phyloP scores from a whole-genome alignment of 768 basidiomycete species.

The Tricholoma bakamatsutake region DNA sequence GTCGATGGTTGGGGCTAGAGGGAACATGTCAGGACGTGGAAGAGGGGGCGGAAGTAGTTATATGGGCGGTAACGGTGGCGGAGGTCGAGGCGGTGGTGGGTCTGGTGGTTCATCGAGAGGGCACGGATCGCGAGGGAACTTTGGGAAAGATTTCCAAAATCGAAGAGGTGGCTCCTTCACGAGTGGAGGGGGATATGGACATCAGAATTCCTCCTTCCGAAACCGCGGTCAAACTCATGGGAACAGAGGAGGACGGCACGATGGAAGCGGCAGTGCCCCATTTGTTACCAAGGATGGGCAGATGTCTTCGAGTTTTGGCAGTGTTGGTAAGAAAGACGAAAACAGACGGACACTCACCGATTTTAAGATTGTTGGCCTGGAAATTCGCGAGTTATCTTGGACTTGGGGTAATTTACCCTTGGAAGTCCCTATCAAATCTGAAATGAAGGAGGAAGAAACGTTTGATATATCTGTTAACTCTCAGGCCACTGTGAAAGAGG shows the following conservation, averaged over 20 bases:
- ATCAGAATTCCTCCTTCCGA: constrained; percentile 44
- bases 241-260: constrained; percentile 35
- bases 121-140: constrained; percentile 62
- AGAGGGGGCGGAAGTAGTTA: constrained; percentile 33
- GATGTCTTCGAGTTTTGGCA: constrained; percentile 36
- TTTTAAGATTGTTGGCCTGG: constrained; percentile 93
- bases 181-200: constrained; percentile 35
- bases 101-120: constrained; percentile 50
- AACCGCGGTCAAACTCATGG: constrained; percentile 58
- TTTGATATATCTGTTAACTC: constrained; percentile 22
- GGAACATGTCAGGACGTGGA: constrained; percentile 44
- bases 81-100: constrained; percentile 37
- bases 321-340: constrained; percentile 76
- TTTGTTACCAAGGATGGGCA: constrained; percentile 47
- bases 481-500: constrained; percentile 26
- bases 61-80: constrained; percentile 27
- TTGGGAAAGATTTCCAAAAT: constrained; percentile 58
- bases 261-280: constrained; percentile 30
- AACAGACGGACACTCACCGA: constrained; percentile 91
- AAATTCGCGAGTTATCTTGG: constrained; percentile 81
- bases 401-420: constrained; percentile 68
- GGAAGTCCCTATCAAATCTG: constrained; percentile 23
- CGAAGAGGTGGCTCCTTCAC: constrained; percentile 64
- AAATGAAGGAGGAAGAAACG: constrained; percentile 28
- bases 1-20: constrained; percentile 26